Evolutionary conservation across 768 basidiomycete species (phyloP), one percentile per base, ranked within the genome.

Genomic region (Erythrobasidium yunnanense): DNA sequence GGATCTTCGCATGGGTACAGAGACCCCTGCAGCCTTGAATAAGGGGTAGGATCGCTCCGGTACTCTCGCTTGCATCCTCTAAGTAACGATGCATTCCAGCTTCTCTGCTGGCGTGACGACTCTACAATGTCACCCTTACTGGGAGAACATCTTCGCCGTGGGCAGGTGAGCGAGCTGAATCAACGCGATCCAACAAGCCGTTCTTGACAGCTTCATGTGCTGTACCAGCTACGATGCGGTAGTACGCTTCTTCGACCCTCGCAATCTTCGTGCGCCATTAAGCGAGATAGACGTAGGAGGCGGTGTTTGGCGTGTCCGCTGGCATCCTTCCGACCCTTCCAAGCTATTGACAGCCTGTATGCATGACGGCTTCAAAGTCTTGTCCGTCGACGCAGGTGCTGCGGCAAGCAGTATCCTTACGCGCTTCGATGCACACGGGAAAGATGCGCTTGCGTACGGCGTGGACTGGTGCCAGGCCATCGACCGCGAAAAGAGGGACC

Each of bases 341-440:
- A 87, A 92, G 72, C 80, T 97, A 1, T 81, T 96, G 20, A 84
- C 90, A n/a, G 95, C 92, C 0, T 90, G 88, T 73, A 99, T 97
- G 95, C 92, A 93, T 73, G 90, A 90, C 69, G 92, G 93, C 8
- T 92, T 90, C 81, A 95, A 95, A 74, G 80, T 93, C 83, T 88
- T 66, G 66, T 69, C 49, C 63, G 76, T 63, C 58, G 73, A 74
- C 45, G 58, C 65, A 27, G 70, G 56, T 23, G 35, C 49, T 42
- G 8, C 18, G 32, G 53, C 17, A n/a, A 25, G 7, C 47, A 46
- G 13, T 49, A 51, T 29, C 52, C 8, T 15, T 30, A 51, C 69
- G 68, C 20, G 71, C 35, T 57, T 33, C 50, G 49, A 30, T 32
- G 74, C 68, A 25, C 67, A 60, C 62, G 74, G 80, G 46, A 77